Conservation (phyloP, 352 stramenopile species). For the Pythium brassicae region DNA sequence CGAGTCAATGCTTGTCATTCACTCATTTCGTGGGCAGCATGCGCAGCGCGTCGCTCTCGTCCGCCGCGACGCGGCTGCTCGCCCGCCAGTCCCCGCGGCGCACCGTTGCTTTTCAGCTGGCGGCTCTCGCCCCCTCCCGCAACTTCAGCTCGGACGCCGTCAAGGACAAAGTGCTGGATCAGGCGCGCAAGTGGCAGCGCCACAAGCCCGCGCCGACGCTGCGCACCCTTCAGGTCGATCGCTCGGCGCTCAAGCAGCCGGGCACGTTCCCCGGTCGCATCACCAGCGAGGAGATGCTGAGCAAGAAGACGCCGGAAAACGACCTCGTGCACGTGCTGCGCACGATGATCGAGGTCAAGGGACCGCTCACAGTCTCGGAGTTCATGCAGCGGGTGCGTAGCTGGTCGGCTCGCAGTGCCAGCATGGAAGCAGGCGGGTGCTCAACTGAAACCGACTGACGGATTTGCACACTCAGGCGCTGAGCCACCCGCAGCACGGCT, state of each 20-base stretch:
- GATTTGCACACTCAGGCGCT: slow-evolving; percentile 39
- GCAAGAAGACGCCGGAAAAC: slow-evolving; percentile 63
- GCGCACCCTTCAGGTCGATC: slow-evolving; percentile 60
- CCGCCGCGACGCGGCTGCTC: not conserved
- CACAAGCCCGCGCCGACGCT: slow-evolving; percentile 46
- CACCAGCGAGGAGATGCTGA: slow-evolving; percentile 17
- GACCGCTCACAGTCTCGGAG: slow-evolving; percentile 92
- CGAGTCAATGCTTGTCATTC: not conserved
- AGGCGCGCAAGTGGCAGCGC: slow-evolving; percentile 59
- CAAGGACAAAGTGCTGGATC: slow-evolving; percentile 23
- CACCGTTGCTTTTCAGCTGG: not conserved
- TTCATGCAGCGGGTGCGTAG: slow-evolving; percentile 85
- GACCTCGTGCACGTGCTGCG: slow-evolving; percentile 73
- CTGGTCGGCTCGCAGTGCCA: not conserved
- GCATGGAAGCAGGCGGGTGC: not conserved
- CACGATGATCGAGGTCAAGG: slow-evolving; percentile 90
- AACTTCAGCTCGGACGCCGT: slow-evolving; percentile 16
- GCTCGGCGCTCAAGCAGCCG: slow-evolving; percentile 67
- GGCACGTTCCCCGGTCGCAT: slow-evolving; percentile 20
- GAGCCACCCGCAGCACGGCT: slow-evolving; percentile 90
- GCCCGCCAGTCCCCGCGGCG: not conserved
- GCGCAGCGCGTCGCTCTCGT: not conserved
- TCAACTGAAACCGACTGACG: not conserved
- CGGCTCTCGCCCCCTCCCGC: not conserved
- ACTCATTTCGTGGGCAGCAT: not conserved